phyloP scores from a whole-genome alignment of 345 rosid species.

The Hibiscus tridactylites region DNA sequence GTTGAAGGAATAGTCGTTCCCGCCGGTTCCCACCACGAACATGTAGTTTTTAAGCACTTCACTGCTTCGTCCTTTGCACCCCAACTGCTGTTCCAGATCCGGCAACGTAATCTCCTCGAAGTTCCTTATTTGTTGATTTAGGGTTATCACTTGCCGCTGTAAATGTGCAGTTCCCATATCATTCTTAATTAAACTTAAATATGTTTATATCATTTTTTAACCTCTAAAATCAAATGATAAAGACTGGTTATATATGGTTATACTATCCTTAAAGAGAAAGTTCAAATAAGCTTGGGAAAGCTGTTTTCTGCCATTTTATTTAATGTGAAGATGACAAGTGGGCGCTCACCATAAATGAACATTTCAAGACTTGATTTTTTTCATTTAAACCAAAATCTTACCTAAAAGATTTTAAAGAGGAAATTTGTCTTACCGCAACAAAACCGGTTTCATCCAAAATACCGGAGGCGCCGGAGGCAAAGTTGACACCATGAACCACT shows the following conservation, averaged over 20 bases:
- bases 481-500: conserved; percentile 43
- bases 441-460: conserved; percentile 52
- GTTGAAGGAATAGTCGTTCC: conserved; percentile 60
- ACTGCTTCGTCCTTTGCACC: neutral
- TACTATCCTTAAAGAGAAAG: too few relatives aligned
- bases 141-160: conserved; percentile 43
- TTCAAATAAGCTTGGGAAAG: too few relatives aligned
- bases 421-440: conserved; percentile 20
- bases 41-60: conserved; percentile 18
- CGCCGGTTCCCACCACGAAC: conserved; percentile 49
- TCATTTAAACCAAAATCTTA: too few relatives aligned
- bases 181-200: too few relatives aligned
- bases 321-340: neutral
- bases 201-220: too few relatives aligned
- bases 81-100: conserved; percentile 22
- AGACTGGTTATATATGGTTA: too few relatives aligned
- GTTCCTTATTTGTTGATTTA: conserved; percentile 38
- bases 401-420: too few relatives aligned
- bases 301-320: too few relatives aligned
- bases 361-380: too few relatives aligned
- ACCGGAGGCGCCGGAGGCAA: conserved; percentile 58
- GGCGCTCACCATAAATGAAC: neutral
- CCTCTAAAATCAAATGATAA: too few relatives aligned
- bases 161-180: neutral
- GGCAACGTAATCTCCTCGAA: conserved; percentile 39